Conservation (phyloP, 2,329 filamentous ascomycete species). For the Orbilia brochopaga region DNA sequence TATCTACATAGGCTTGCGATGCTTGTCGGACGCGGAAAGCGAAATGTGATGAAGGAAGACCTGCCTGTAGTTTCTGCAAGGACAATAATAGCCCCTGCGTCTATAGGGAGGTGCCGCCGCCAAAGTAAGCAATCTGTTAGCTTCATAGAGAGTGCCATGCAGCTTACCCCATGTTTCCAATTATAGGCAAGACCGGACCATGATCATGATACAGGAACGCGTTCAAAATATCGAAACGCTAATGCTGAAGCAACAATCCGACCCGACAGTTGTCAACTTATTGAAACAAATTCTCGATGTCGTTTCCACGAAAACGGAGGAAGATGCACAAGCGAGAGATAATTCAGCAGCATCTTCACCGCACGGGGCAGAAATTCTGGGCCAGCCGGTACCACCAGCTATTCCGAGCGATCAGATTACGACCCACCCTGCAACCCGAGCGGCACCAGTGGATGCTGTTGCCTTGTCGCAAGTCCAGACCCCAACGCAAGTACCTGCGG, state of each 20-base stretch:
- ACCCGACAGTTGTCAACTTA: conserved; percentile 55
- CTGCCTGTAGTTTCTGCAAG: conserved; percentile 81
- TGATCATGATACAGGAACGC: conserved; percentile 61
- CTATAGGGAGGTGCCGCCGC: conserved; percentile 88
- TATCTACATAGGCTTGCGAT: conserved; percentile 76
- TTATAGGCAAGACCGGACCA: conserved; percentile 61
- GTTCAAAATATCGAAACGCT: conserved; percentile 58
- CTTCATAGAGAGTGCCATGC: conserved; percentile 8
- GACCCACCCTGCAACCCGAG: conserved; percentile 9
- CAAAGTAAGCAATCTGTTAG: conserved; percentile 69
- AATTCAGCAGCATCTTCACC: conserved; percentile 17
- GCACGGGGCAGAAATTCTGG: conserved; percentile 30
- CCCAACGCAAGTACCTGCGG: conserved; percentile 29
- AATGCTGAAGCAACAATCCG: conserved; percentile 55
- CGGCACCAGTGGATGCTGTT: conserved; percentile 38
- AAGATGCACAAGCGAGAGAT: conserved; percentile 37
- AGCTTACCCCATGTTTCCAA: conserved; percentile 49
- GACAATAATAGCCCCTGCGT: conserved; percentile 84
- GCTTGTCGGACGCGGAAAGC: conserved; percentile 85
- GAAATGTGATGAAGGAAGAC: conserved; percentile 86
- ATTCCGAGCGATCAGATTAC: conserved; percentile 8
- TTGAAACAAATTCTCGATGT: conserved; percentile 54
- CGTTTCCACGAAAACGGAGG: conserved; percentile 29
- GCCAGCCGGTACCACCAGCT: conserved; percentile 21
- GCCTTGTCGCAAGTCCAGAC: conserved; percentile 31